Percentiles rank a stretch among this genome's conserved stretches.
phyloP scores from a whole-genome alignment of 331 rosid genomes.

The Cydonia oblonga region DNA sequence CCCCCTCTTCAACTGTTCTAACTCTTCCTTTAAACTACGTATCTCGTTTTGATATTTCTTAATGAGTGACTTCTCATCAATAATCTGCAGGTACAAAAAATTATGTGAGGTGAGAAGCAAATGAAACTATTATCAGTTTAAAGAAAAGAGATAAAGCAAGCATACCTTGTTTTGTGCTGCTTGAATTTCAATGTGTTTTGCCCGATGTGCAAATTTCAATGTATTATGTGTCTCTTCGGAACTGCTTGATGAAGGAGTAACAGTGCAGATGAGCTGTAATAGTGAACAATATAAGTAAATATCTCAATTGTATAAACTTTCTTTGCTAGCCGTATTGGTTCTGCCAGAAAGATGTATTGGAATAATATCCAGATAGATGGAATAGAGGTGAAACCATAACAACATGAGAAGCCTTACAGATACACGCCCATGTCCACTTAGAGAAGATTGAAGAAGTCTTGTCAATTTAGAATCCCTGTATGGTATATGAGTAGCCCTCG shows the following conservation, averaged over 20 bases:
- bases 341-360: neutral
- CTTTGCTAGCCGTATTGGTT: neutral
- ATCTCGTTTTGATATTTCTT: conserved; percentile 96
- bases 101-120: conserved; percentile 5
- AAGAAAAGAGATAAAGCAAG: neutral
- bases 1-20: conserved; percentile 81
- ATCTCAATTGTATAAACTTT: conserved; percentile 9
- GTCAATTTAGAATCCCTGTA: conserved; percentile 96
- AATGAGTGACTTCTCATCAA: conserved; percentile 97
- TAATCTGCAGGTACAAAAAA: conserved; percentile 56
- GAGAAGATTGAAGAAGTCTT: conserved; percentile 88
- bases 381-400: neutral
- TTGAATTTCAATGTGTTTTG: conserved; percentile 91
- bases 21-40: conserved; percentile 78
- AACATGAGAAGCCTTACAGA: conserved; percentile 62
- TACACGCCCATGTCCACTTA: conserved; percentile 96
- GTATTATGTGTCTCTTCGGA: conserved; percentile 96
- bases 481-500: conserved; percentile 79
- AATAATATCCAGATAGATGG: conserved; percentile 7
- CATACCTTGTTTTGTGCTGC: conserved; percentile 89
- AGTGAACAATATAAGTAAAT: conserved; percentile 13
- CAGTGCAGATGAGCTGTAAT: conserved; percentile 89
- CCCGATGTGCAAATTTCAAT: conserved; percentile 93
- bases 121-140: neutral
- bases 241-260: conserved; percentile 96